These are phyloP conservation scores for Sisymbrium irio DNA, from an alignment of 345 rosid species.

Conservation along the genomic window DNA sequence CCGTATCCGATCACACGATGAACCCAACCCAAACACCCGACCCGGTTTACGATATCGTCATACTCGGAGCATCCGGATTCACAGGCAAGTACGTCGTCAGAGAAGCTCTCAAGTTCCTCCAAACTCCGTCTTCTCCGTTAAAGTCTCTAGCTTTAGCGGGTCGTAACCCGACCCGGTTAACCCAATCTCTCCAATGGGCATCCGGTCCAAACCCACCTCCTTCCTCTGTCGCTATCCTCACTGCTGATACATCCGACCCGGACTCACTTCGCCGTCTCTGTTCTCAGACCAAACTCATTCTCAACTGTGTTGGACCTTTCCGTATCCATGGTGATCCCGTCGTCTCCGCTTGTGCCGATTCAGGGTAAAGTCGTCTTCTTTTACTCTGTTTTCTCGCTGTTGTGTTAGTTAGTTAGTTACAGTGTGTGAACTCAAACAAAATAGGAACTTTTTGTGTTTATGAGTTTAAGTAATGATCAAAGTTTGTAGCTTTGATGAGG, in stretches of 20 bases:
- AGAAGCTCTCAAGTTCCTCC: conserved; percentile 72
- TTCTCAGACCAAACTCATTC: conserved; percentile 63
- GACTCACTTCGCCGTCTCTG: conserved; percentile 73
- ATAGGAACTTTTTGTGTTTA: neutral
- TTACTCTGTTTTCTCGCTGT: no score
- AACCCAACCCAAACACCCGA: conserved; percentile 4
- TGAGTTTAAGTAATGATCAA: neutral
- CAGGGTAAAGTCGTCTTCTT: conserved; percentile 47
- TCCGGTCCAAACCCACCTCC: conserved; percentile 59
- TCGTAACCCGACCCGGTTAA: conserved; percentile 57
- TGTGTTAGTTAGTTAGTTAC: neutral
- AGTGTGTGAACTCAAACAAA: neutral
- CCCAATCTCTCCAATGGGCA: conserved; percentile 71
- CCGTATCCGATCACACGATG: conserved; percentile 33
- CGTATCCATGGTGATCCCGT: conserved; percentile 75
- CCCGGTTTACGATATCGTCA: conserved; percentile 49
- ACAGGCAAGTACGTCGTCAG: conserved; percentile 71
- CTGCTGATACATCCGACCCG: conserved; percentile 67
- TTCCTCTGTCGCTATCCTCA: conserved; percentile 50
- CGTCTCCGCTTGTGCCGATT: conserved; percentile 71
- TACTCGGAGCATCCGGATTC: conserved; percentile 80
- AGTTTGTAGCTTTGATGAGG: neutral
- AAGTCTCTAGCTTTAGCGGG: conserved; percentile 78
- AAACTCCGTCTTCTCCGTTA: conserved; percentile 58
- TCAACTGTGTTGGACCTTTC: conserved; percentile 87